Base-by-base conservation (phyloP, 2,329 filamentous ascomycete species). In the Fusarium chuoi region DNA sequence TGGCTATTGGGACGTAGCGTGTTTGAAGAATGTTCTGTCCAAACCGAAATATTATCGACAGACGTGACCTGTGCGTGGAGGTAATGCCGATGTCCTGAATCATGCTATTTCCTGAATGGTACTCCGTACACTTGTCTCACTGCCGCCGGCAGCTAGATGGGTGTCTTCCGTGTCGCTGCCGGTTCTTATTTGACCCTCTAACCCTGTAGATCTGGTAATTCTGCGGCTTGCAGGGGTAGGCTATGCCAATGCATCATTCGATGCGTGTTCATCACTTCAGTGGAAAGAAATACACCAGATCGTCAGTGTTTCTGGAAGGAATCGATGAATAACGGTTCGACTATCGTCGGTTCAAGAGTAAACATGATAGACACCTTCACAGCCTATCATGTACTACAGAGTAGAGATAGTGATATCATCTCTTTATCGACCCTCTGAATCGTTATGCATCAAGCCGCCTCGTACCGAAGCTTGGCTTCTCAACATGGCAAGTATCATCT, bases 401-500 rank as follows among this genome's bases (percentile, higher is more conserved):
- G 15, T 24, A 7, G 9, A 55, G 4, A 20, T 22, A 51, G 46
- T 68, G 64, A 68, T 51, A 68, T 41, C 56, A 63, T 42, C 1
- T 62, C n/a, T 28, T 48, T 20, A 28, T 45, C n/a, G 33, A 18
- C 28, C 22, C 38, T 75, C 62, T 64, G 49, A 48, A 68, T 67
- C 60, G 56, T 54, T 41, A 48, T 45, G 45, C 60, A 46, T 36
- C 60, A 51, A 72, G 68, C 57, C 65, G 49, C 54, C 44, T 28
- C 28, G 28, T 22, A 49, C 24, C 54, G 45, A 58, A 51, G 28
- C 61, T 44, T 61, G 49, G 49, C 62, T 69, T 58, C 72, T 73
- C 55, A 35, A 71, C 65, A 65, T 68, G 72, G 74, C 44, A 77
- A 72, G 70, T 59, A 57, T 70, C 70, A 64, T 65, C 75, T 65